phyloP scores from a whole-genome alignment of 2,329 filamentous ascomycete species.

The Nannizziopsis barbatae region DNA sequence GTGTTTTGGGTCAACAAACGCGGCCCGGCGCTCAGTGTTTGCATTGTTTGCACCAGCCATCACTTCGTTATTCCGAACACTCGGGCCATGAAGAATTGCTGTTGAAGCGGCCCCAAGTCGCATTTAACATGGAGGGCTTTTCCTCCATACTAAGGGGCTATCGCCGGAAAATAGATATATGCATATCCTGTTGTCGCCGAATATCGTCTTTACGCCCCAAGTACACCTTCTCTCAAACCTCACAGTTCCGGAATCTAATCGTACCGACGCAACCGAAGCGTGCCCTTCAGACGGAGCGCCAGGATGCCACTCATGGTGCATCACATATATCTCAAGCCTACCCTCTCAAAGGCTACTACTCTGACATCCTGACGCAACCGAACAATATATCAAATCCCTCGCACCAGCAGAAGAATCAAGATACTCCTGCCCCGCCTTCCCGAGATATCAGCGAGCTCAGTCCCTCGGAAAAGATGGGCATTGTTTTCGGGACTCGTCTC shows the following conservation, averaged over 20 bases:
- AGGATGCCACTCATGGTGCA: background rate
- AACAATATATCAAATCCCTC: conserved; percentile 15
- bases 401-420: conserved; percentile 9
- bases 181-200: conserved; percentile 6
- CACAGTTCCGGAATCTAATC: background rate
- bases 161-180: conserved; percentile 3
- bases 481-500: conserved; percentile 73
- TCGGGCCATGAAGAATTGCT: background rate
- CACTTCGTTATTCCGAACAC: background rate
- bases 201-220: background rate
- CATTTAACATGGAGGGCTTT: conserved; percentile 10
- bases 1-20: conserved; percentile 12
- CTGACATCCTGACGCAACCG: conserved; percentile 30
- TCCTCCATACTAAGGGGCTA: background rate
- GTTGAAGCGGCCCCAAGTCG: background rate
- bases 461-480: conserved; percentile 43
- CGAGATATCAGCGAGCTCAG: conserved; percentile 12
- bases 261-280: background rate
- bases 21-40: conserved; percentile 20
- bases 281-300: conserved; percentile 3
- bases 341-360: conserved; percentile 36
- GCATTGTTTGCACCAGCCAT: conserved; percentile 26
- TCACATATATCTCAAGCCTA: conserved; percentile 25
- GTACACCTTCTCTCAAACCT: background rate
- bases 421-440: conserved; percentile 6